A percentile compares a stretch with the other conserved stretches of the same genome.
These are phyloP conservation scores for Lepidium sativum DNA, from an alignment of 345 rosid genomes.

Conservation along the genomic window DNA sequence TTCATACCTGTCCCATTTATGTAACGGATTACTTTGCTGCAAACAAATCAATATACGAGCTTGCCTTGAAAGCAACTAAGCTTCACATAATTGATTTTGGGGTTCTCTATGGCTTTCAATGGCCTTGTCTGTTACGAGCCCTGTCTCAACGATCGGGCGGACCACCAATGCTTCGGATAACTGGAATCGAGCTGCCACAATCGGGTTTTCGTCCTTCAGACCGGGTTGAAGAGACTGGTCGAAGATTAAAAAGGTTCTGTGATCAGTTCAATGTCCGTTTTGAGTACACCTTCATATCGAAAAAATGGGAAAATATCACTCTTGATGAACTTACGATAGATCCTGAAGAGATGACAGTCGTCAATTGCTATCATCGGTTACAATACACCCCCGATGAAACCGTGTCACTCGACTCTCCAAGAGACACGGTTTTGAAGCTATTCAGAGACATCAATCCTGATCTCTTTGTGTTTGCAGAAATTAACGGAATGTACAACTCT, in stretches of 20 bases:
- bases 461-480: conserved; percentile 53
- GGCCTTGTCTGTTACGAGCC: conserved; percentile 66
- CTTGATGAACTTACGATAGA: conserved; percentile 55
- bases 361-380: conserved; percentile 47
- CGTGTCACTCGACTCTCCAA: conserved; percentile 38
- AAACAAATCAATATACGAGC: conserved; percentile 39
- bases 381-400: conserved; percentile 69
- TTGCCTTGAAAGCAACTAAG: conserved; percentile 35
- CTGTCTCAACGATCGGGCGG: conserved; percentile 39
- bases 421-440: conserved; percentile 57
- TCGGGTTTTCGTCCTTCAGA: conserved; percentile 67
- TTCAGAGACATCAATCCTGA: conserved; percentile 56
- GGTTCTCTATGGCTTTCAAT: conserved; percentile 70
- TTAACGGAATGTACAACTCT: conserved; percentile 55
- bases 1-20: conserved; percentile 51
- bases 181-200: conserved; percentile 77
- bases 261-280: conserved; percentile 52
- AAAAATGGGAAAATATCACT: conserved; percentile 70
- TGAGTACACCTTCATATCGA: conserved; percentile 50
- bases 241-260: conserved; percentile 47
- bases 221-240: conserved; percentile 67
- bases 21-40: conserved; percentile 43
- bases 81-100: conserved; percentile 77
- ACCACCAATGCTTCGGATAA: conserved; percentile 60
- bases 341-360: conserved; percentile 46